Conservation (phyloP, 192 early-diverging fungal genomes). For the Chytriomyces hyalinus region DNA sequence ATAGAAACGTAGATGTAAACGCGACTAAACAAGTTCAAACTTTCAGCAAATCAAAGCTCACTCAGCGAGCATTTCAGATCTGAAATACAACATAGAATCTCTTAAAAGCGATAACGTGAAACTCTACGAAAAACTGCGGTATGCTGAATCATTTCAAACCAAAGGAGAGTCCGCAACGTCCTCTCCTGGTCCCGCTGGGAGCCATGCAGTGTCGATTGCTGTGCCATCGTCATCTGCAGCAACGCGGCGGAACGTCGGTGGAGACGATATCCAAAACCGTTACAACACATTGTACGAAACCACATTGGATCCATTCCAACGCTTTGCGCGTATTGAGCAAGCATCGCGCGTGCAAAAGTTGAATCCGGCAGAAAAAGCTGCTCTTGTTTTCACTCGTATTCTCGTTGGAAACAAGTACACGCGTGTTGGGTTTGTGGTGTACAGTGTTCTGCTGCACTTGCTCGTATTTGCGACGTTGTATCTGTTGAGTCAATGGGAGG, state of each 20-base stretch:
- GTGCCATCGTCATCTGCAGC: neutral
- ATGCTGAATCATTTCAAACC: conserved; percentile 75
- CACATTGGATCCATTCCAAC: conserved; percentile 85
- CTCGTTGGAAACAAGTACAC: conserved; percentile 73
- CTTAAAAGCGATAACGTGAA: conserved; percentile 85
- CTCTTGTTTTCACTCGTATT: conserved; percentile 65
- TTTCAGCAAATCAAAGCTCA: conserved; percentile 52
- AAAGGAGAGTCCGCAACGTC: neutral
- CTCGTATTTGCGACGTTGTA: conserved; percentile 79
- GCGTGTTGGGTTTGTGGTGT: conserved; percentile 69
- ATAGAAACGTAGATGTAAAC: neutral
- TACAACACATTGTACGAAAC: conserved; percentile 86
- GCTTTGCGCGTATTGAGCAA: conserved; percentile 80
- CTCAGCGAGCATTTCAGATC: conserved; percentile 56
- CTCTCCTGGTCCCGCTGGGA: neutral
- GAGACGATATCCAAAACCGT: conserved; percentile 59
- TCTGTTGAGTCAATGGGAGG: conserved; percentile 66
- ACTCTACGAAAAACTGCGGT: conserved; percentile 89
- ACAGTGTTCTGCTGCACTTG: conserved; percentile 75
- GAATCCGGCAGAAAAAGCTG: conserved; percentile 77
- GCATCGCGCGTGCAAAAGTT: conserved; percentile 70
- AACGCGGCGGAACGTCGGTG: neutral
- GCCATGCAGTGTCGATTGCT: neutral
- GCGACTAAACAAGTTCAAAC: conserved; percentile 2
- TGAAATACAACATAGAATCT: conserved; percentile 67